A percentile compares a stretch with the other conserved stretches of the same genome.
These are phyloP conservation scores for Sarcocystis neurona DNA, from an alignment of 169 alveolate genomes.

Conservation along the genomic window DNA sequence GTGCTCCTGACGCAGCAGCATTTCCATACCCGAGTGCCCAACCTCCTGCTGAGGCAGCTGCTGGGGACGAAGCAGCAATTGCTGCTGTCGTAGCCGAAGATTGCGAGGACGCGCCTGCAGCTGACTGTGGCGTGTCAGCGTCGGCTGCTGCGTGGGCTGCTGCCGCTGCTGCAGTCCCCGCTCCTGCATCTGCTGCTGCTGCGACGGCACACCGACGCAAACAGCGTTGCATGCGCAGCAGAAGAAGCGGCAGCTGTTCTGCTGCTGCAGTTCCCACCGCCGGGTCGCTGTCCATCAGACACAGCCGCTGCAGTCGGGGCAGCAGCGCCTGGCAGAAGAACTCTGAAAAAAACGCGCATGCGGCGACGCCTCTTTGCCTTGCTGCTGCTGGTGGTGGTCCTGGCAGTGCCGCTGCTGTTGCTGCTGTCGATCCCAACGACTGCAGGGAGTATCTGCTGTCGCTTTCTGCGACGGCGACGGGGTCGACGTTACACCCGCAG, in stretches of 20 bases:
- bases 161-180: constrained; percentile 35
- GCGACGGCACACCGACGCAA: background rate
- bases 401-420: too few relatives aligned
- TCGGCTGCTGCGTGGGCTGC: background rate
- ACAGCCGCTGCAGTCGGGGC: constrained; percentile 26
- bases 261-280: constrained; percentile 50
- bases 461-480: too few relatives aligned
- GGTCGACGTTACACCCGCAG: too few relatives aligned
- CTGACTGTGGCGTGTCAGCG: background rate
- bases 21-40: too few relatives aligned
- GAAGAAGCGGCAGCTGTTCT: constrained; percentile 36
- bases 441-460: too few relatives aligned
- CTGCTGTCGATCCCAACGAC: too few relatives aligned
- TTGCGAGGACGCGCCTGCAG: too few relatives aligned
- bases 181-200: constrained; percentile 45
- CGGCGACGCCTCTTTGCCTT: too few relatives aligned
- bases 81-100: background rate
- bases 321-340: constrained; percentile 34
- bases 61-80: background rate
- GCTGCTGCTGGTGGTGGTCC: too few relatives aligned
- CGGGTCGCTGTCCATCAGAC: constrained; percentile 39
- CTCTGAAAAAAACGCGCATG: background rate
- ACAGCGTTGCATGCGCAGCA: constrained; percentile 39
- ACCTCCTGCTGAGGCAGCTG: background rate
- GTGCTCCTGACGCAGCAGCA: too few relatives aligned